Evolutionary conservation across 805 yeast species (phyloP), one percentile per base, ranked within the genome.

Genomic region (Candida arabinofermentans): DNA sequence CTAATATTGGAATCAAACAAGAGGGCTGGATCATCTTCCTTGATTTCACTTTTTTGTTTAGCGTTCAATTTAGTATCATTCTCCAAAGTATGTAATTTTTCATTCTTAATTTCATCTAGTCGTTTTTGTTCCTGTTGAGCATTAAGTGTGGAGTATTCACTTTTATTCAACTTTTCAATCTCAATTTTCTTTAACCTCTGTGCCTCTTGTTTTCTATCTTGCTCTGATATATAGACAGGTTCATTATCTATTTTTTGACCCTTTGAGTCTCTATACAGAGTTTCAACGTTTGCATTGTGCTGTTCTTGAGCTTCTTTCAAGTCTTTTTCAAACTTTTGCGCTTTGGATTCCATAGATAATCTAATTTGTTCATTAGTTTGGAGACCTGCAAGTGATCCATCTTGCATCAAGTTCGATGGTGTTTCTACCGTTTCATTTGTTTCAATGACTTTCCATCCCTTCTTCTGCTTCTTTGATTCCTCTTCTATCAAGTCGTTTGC

Each of bases 11-110:
- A 55, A 23, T 65, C 58, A 49, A 80, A 82, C 10, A 68, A 53
- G 2, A 71, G 58, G 21, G 84, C 69, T 0, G 95, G 95, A 54
- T 86, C 95, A 17, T 82, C 87, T 26, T 69, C 69, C 12, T 57
- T 53, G n/a, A 65, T 61, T 37, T 58, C 56, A 5, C 46, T 40
- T 40, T 61, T 65, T 48, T 63, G 59, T 24, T 51, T 50, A 3
- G 54, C 49, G 37, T 72, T 69, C 29, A 67, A 54, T 26, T 63
- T 69, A n/a, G 40, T 44, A 45, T 73, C 76, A 38, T 69, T 61
- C 31, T 65, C 67, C 39, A 62, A 61, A 17, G 58, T 52, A 3
- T 67, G 56, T 5, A 67, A 34, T 9, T 49, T 50, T 23, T 58
- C 55, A 4, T 45, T 39, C 16, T 54, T 44, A 4, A 58, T 52